Evolutionary conservation across 306 rosid species (phyloP).

Genomic region (Leucaena leucocephala): DNA sequence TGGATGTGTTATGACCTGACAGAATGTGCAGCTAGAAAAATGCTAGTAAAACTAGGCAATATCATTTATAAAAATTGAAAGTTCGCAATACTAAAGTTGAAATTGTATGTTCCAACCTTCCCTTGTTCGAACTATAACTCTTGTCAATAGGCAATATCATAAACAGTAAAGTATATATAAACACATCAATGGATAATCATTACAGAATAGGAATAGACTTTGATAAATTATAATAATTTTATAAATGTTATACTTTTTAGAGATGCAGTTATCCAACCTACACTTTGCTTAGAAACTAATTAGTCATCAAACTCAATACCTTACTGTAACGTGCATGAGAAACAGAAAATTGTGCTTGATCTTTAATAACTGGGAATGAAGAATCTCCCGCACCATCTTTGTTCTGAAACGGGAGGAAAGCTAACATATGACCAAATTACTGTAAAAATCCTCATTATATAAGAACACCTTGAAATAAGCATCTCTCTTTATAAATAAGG

Average conservation of each 20-base stretch:
- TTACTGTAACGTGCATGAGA: slow-evolving; percentile 94
- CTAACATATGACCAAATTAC: slow-evolving; percentile 20
- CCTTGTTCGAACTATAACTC: not conserved
- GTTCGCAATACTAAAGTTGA: not conserved
- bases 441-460: slow-evolving; percentile 20
- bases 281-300: slow-evolving; percentile 16
- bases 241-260: not conserved
- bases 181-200: not conserved
- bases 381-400: slow-evolving; percentile 93
- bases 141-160: not conserved
- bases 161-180: not conserved
- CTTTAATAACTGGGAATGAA: slow-evolving; percentile 83
- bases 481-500: slow-evolving; percentile 36
- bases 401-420: slow-evolving; percentile 52
- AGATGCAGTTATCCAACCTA: not conserved
- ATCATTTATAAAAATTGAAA: not conserved
- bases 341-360: slow-evolving; percentile 90
- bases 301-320: slow-evolving; percentile 53
- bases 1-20: not conserved
- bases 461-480: slow-evolving; percentile 24
- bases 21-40: not conserved
- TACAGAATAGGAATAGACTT: not conserved
- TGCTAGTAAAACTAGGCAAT: not conserved
- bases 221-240: not conserved
- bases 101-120: not conserved